A percentile compares a stretch with the other conserved stretches of the same genome.
These are phyloP conservation scores for Penicillium thymicola DNA, from an alignment of 2,329 filamentous ascomycete genomes.

Conservation along the genomic window DNA sequence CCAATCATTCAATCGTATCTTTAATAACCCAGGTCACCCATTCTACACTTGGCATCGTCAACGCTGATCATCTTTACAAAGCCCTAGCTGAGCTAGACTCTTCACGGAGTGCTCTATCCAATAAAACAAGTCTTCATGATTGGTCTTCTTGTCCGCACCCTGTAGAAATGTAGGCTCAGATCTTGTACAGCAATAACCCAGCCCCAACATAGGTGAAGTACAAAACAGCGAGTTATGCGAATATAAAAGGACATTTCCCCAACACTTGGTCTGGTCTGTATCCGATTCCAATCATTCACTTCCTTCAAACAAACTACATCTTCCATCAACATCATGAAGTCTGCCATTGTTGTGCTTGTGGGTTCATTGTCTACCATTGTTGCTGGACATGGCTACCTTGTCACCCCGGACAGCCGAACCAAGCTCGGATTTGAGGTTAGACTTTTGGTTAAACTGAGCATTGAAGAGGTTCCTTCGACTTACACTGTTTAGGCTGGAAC, in stretches of 20 bases:
- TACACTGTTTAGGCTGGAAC: slow-evolving; percentile 39
- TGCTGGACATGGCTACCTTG: slow-evolving; percentile 48
- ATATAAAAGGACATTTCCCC: background rate
- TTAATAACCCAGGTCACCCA: background rate
- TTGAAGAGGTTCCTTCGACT: background rate
- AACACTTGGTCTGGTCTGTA: background rate
- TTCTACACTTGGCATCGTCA: background rate
- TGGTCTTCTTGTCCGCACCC: slow-evolving; percentile 1
- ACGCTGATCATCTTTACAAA: background rate
- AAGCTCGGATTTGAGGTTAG: slow-evolving; percentile 46
- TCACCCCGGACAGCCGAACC: slow-evolving; percentile 45
- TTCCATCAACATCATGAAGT: background rate
- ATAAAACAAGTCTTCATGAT: background rate
- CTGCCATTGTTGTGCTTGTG: background rate
- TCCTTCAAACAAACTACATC: background rate
- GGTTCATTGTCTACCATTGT: slow-evolving; percentile 16
- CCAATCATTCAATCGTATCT: background rate
- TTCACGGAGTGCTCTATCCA: background rate
- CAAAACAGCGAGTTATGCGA: background rate
- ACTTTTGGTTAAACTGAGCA: background rate
- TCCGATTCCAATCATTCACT: background rate
- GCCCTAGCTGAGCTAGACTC: background rate
- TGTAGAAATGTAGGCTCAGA: background rate
- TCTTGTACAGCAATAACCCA: background rate
- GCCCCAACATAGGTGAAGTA: no score